Evolutionary conservation across 371 early-diverging fungal genomes (phyloP), one percentile per base, ranked within the genome.

Genomic region (Syncephalastrum racemosum): DNA sequence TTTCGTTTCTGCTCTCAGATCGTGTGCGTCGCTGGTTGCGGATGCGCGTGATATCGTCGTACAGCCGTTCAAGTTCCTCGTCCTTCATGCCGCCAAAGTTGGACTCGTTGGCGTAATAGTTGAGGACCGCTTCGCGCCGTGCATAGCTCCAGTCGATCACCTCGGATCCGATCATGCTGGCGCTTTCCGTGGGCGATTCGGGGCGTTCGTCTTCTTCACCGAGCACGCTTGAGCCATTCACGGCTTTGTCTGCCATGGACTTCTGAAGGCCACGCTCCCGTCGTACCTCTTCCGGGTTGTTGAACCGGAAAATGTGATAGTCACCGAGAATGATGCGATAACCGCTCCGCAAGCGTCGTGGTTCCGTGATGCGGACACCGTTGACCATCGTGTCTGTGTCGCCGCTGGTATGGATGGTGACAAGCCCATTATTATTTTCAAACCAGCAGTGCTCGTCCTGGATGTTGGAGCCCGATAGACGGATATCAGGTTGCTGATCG

Each of bases 131-230:
- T 62, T 93, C 93, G 39, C 81, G 77, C 47, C 86, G 82, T 0
- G 93, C 93, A 67, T 79, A 91, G 50, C 84, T 87, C 92, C 93
- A 93, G 62, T 93, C 93, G 18, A 88, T 84, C 3, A 88, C 71
- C 44, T 82, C 84, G 5, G 66, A 57, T 4, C 54, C 54, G 8
- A 57, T 36, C 43, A 59, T 44, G 54, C 69, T 31, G 58, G 53
- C 22, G 57, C 55, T 60, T 31, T 56, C 60, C 2, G 79, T 77
- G n/a, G 86, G 84, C 4, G 87, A 83, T 36, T 84, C 82, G 3
- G 86, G 84, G 8, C 81, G 72, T 36, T 78, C 75, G 16, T 70
- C 75, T 2, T 59, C 46, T n/a, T 57, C 63, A 20, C 46, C 51
- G 19, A 42, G 46, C 40, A 47, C 39, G 4, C 18, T 19, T 0